These are phyloP conservation scores for Dujonia santamariae DNA, from an alignment of 1,139 yeast species.

Conservation along the genomic window DNA sequence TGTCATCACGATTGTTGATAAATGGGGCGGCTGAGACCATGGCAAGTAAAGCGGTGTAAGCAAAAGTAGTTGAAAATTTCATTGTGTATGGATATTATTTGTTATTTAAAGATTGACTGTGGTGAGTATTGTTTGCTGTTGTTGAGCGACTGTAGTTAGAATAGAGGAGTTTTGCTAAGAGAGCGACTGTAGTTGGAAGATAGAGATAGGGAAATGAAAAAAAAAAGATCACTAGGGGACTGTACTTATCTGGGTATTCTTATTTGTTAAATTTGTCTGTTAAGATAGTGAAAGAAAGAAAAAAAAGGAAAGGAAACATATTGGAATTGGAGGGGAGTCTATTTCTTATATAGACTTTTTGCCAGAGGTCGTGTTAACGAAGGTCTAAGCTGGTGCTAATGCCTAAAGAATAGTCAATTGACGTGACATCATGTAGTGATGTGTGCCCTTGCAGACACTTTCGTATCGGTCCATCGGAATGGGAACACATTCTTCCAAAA, in stretches of 20 bases:
- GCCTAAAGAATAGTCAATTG: not conserved
- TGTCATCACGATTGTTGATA: slow-evolving; percentile 11
- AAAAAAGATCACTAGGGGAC: slow-evolving; percentile 3
- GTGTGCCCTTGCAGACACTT: no score
- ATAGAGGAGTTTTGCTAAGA: slow-evolving; percentile 7
- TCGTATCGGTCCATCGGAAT: no score
- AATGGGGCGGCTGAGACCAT: slow-evolving; percentile 28
- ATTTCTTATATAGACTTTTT: not conserved
- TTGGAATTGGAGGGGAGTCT: not conserved
- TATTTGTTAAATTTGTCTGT: not conserved
- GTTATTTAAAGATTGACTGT: slow-evolving; percentile 17
- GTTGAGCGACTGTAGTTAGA: slow-evolving; percentile 14
- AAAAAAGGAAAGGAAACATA: no score
- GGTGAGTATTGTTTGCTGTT: slow-evolving; percentile 14
- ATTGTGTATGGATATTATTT: no score
- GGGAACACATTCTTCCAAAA: no score
- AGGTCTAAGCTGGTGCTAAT: not conserved
- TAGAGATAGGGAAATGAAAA: slow-evolving; percentile 1
- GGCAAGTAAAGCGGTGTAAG: slow-evolving; percentile 20
- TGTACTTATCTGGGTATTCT: slow-evolving; percentile 3
- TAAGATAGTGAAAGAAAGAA: not conserved
- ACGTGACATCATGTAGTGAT: no score
- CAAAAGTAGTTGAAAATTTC: slow-evolving; percentile 32
- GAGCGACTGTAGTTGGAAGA: slow-evolving; percentile 21
- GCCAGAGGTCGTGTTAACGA: not conserved